phyloP scores from a whole-genome alignment of 1,284 basidiomycete species.

The Ceratobasidium sp. region DNA sequence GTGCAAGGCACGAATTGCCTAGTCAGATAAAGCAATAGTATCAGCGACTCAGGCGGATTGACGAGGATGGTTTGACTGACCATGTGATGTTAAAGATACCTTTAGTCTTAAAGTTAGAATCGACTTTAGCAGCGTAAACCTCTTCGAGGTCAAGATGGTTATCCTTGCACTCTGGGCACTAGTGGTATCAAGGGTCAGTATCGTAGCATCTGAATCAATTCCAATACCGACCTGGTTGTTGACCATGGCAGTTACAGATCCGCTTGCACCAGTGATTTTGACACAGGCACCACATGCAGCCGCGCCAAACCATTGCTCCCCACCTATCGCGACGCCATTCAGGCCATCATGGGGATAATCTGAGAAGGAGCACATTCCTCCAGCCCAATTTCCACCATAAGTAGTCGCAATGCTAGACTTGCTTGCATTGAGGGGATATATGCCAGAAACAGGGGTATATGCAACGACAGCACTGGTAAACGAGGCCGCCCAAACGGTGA shows the following conservation, averaged over 20 bases:
- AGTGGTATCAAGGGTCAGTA: neutral
- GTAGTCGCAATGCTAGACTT: conserved; percentile 1
- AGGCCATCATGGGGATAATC: conserved; percentile 8
- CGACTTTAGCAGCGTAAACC: neutral
- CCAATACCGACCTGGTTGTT: neutral
- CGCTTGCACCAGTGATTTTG: conserved; percentile 4
- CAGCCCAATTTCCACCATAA: conserved; percentile 3
- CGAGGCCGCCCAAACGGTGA: neutral
- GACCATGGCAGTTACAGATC: conserved; percentile 2
- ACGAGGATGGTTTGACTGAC: neutral
- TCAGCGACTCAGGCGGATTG: neutral
- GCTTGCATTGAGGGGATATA: conserved; percentile 1
- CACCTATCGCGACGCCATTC: neutral
- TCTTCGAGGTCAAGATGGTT: conserved; percentile 1
- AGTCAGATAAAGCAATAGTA: neutral
- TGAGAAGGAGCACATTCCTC: conserved; percentile 14
- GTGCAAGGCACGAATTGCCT: conserved; percentile 2
- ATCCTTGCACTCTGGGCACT: conserved; percentile 1
- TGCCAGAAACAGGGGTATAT: conserved; percentile 5
- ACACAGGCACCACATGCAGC: conserved; percentile 11
- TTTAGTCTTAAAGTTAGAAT: neutral
- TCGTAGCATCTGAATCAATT: neutral
- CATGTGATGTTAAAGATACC: conserved; percentile 1
- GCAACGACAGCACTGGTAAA: neutral
- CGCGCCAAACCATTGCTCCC: conserved; percentile 4